Evolutionary conservation across 2,329 filamentous ascomycete genomes (phyloP).

Genomic region (Calonectria pauciramosa): DNA sequence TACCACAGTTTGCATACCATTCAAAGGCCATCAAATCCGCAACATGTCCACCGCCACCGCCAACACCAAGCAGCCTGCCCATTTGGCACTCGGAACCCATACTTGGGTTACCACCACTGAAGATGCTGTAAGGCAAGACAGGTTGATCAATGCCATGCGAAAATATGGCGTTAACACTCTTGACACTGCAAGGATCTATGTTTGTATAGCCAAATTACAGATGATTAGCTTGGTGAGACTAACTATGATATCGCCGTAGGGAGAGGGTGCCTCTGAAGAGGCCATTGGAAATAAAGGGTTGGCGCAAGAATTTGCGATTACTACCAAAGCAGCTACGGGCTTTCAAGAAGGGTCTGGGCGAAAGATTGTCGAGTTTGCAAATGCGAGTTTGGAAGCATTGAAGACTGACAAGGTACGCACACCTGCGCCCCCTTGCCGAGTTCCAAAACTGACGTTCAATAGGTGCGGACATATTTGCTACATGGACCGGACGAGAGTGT

Average conservation of each 20-base stretch:
- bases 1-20: neutral
- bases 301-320: neutral
- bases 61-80: neutral
- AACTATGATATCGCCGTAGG: neutral
- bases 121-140: neutral
- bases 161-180: neutral
- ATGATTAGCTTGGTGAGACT: neutral
- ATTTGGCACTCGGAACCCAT: neutral
- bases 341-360: neutral
- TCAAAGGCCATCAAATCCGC: neutral
- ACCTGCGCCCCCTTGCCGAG: neutral
- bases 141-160: neutral
- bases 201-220: neutral
- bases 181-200: slow-evolving; percentile 10
- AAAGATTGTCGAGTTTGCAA: neutral
- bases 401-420: neutral
- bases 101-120: neutral
- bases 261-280: neutral
- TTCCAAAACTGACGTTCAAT: neutral
- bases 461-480: slow-evolving; percentile 6
- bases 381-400: neutral
- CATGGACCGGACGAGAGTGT: slow-evolving; percentile 2
- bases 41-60: neutral
- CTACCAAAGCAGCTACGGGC: neutral
- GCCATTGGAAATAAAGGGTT: neutral